Evolutionary conservation across 306 rosid species (phyloP), one percentile per base, ranked within the genome.

Genomic region (Vigna hirtella): DNA sequence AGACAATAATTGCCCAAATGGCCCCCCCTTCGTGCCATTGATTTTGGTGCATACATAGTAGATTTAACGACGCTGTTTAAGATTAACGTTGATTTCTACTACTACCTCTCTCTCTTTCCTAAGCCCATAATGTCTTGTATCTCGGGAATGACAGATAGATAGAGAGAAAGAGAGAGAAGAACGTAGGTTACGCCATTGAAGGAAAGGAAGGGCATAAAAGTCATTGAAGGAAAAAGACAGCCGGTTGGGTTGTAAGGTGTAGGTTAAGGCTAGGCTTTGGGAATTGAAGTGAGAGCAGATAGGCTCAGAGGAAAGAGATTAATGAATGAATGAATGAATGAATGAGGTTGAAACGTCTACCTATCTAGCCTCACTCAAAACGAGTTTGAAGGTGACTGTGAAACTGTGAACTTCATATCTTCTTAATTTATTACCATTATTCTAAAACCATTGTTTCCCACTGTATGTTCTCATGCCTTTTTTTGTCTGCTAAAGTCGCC

Each of bases 241-340:
- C 69, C 90, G 89, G 91, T 84, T 84, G 96, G 96, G 85, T 86
- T 87, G 91, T 83, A 88, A 83, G 85, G 88, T 88, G 83, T 89
- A 84, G 92, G 93, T 74, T 77, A 84, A 83, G 89, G 77, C 88
- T 91, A 90, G 87, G 95, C 94, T 83, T 92, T 82, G 97, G 98
- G 96, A 95, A 92, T 87, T 92, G 98, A 87, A 89, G 89, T 83
- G 72, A 55, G 72, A 72, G 42, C 87, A 92, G 90, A 86, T 81
- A 79, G 90, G 84, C 17, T 65, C 86, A 68, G 73, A 50, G 59
- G 45, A 50, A 18, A 53, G 34, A 72, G 66, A 56, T 26, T 26
- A 26, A 26, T 26, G 28, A 26, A 30, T 30, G 32, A 30, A 28
- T 48, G 5, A 18, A n/a, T 65, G 73, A 63, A 63, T 70, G 74